phyloP scores from a whole-genome alignment of 371 early-diverging fungal species.

The Mycotypha africana region DNA sequence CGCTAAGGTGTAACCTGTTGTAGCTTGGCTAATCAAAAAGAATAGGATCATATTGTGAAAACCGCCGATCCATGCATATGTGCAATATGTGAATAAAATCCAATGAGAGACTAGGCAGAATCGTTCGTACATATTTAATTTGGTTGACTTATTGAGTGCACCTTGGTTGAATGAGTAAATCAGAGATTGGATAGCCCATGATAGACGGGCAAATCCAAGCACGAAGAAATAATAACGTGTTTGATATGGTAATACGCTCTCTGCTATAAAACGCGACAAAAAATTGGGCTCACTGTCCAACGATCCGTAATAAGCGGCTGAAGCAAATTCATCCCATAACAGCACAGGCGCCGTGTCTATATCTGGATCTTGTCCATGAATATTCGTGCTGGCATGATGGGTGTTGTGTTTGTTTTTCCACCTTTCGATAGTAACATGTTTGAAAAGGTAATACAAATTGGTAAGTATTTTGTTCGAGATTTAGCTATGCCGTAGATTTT shows the following conservation, averaged over 20 bases:
- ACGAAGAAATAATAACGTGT: conserved; percentile 77
- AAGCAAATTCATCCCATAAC: conserved; percentile 82
- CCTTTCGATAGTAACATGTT: no score
- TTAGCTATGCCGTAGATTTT: background rate
- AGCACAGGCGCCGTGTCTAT: conserved; percentile 83
- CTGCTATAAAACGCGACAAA: conserved; percentile 64
- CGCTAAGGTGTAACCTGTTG: conserved; percentile 75
- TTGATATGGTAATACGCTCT: conserved; percentile 58
- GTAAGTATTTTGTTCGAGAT: background rate
- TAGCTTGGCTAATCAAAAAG: conserved; percentile 64
- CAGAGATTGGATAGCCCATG: conserved; percentile 70
- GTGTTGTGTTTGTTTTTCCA: conserved; percentile 93
- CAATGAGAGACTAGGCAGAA: conserved; percentile 63
- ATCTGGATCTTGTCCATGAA: conserved; percentile 83
- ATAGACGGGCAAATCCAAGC: conserved; percentile 73
- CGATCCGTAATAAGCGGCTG: conserved; percentile 65
- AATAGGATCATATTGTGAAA: conserved; percentile 56
- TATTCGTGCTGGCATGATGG: conserved; percentile 82
- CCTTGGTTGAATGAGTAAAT: conserved; percentile 56
- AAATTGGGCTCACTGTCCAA: conserved; percentile 34
- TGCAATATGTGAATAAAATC: conserved; percentile 57
- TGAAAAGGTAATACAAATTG: conserved; percentile 24
- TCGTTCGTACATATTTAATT: conserved; percentile 54
- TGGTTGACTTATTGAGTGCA: conserved; percentile 43
- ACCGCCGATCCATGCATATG: conserved; percentile 49